phyloP scores from a whole-genome alignment of 306 rosid species.

The Cucurbita ficifolia region DNA sequence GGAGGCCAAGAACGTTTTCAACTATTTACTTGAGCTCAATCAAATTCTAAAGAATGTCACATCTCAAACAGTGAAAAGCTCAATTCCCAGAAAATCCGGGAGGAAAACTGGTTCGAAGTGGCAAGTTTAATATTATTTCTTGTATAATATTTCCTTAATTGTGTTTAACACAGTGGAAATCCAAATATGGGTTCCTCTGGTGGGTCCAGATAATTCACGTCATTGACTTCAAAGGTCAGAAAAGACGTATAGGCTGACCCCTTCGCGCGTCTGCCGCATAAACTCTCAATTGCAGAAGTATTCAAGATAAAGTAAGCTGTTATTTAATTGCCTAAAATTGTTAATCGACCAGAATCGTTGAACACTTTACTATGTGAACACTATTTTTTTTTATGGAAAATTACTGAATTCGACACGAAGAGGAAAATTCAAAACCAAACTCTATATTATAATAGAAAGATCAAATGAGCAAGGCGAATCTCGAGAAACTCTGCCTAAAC shows the following conservation, averaged over 20 bases:
- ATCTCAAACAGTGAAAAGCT: not conserved
- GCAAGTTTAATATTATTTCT: not conserved
- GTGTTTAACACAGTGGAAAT: not conserved
- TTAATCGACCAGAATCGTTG: not conserved
- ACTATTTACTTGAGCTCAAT: not conserved
- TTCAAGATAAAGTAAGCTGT: not conserved
- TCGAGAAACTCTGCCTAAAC: not conserved
- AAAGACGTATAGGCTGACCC: not conserved
- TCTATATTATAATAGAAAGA: not conserved
- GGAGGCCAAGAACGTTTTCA: not conserved
- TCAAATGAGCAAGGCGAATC: not conserved
- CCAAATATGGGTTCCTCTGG: not conserved
- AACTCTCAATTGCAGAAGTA: not conserved
- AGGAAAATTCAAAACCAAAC: slow-evolving; percentile 2
- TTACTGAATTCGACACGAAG: not conserved
- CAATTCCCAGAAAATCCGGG: not conserved
- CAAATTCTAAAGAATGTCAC: not conserved
- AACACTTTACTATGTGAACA: not conserved
- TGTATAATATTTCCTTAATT: not conserved
- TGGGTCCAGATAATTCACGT: not conserved
- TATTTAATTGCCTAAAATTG: not conserved
- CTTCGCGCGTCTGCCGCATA: not conserved
- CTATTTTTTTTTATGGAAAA: not conserved
- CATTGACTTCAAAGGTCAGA: not conserved
- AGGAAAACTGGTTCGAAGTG: not conserved